Base-by-base conservation (phyloP, 2,329 filamentous ascomycete species). In the Trichoderma asperellum region DNA sequence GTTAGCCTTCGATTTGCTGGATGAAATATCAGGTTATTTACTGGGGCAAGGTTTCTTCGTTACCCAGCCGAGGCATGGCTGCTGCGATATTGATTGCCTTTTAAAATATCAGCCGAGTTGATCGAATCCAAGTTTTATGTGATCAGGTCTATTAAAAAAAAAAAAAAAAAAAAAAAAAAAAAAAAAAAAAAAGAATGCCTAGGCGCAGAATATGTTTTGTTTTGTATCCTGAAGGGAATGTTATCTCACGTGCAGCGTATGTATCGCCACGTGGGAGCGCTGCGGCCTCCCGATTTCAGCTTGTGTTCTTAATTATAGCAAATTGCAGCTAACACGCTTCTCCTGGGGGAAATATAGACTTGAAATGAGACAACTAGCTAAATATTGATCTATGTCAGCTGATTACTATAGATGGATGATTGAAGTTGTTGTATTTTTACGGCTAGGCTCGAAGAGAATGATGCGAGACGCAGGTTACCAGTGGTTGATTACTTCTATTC, bases 171-270 rank as follows among this genome's bases (percentile, higher is more conserved):
- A 16, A 14, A 57, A n/a, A n/a, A 32, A 27, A 12, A 56, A 5
- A 43, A 12, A 5, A 24, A 21, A 24, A 66, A 21, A 27, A 66
- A 27, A 21, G 21, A 14, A 57, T 24, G 35, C 14, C 40, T n/a
- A 21, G 27, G 53, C 21, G 18, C 18, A 34, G 8, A 40, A 27
- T 8, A 10, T 32, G 7, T 2, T 29, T 34, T 66, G 53, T 58
- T 37, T 56, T 56, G 37, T n/a, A n/a, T 57, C 18, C n/a, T 29
- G 5, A 53, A 8, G 2, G 55, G 53, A 37, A 66, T 58, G 53
- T 35, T 55, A 47, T 56, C 32, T 66, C 53, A 66, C 40, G 49
- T 64, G 34, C 37, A 21, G 49, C 21, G 27, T 56, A 56, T 49
- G 47, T 53, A 21, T 16, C 34, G 34, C 37, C 61, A 56, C 52